phyloP scores from a whole-genome alignment of 2,329 filamentous ascomycete species.

The Trichoderma asperellum region DNA sequence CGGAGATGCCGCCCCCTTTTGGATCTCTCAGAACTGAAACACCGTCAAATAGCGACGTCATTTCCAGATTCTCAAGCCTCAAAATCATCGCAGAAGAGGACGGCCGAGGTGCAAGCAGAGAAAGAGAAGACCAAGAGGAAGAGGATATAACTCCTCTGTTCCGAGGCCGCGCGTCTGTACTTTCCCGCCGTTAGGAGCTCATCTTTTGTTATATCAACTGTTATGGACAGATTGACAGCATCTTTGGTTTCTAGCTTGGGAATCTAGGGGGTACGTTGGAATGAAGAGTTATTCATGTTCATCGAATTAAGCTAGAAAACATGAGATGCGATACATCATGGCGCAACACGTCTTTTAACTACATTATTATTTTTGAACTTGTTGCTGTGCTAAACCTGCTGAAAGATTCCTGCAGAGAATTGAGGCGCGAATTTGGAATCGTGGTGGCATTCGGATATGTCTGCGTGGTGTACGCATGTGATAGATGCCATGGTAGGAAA shows the following conservation, averaged over 20 bases:
- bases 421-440: no score
- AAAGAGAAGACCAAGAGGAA: conserved; percentile 7
- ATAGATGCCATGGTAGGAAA: no score
- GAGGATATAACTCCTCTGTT: neutral
- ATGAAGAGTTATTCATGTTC: no score
- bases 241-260: neutral
- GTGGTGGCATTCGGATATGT: no score
- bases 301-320: no score
- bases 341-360: neutral
- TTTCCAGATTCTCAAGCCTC: neutral
- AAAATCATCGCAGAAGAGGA: neutral
- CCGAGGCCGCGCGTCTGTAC: neutral
- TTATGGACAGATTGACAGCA: neutral
- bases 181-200: neutral
- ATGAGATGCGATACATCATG: no score
- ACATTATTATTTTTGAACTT: no score
- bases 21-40: neutral
- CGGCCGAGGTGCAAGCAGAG: neutral
- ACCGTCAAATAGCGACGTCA: conserved; percentile 1
- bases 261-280: neutral
- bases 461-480: no score
- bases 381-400: no score
- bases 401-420: no score
- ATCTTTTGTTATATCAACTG: neutral
- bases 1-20: neutral